These are phyloP conservation scores for Boletales sp. DNA, from an alignment of 768 basidiomycete genomes.

Conservation along the genomic window DNA sequence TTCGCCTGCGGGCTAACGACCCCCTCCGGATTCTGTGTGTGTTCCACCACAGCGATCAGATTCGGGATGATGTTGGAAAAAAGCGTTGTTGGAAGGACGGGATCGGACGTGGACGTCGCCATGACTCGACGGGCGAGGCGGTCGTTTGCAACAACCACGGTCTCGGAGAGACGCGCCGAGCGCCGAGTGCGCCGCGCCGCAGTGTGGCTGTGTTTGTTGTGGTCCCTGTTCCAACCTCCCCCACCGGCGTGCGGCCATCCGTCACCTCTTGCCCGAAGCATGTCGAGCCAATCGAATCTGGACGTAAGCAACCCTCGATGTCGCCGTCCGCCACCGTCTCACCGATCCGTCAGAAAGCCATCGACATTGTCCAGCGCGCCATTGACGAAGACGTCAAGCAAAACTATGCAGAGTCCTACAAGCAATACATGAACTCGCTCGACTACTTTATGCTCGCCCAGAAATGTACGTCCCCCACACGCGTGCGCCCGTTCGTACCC, in stretches of 20 bases:
- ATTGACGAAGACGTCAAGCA: conserved; percentile 91
- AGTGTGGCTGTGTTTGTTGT: no score
- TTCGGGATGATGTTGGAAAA: conserved; percentile 60
- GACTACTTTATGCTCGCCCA: conserved; percentile 99
- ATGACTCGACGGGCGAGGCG: neutral
- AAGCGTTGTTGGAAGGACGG: conserved; percentile 39
- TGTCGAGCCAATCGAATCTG: conserved; percentile 45
- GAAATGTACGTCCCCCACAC: conserved; percentile 56
- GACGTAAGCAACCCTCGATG: conserved; percentile 36
- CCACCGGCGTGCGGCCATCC: no score
- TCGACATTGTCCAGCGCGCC: conserved; percentile 88
- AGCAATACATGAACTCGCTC: conserved; percentile 89
- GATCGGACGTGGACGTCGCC: conserved; percentile 2
- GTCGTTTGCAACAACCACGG: neutral
- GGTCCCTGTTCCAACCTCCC: no score
- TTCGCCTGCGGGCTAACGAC: conserved; percentile 54
- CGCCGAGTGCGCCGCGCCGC: no score
- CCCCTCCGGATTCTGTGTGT: conserved; percentile 56
- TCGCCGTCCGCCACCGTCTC: conserved; percentile 3
- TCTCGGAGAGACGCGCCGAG: neutral
- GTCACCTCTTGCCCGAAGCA: conserved; percentile 6
- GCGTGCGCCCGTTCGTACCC: no score
- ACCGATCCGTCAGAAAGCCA: conserved; percentile 55
- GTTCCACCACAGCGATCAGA: conserved; percentile 56
- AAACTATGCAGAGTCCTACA: conserved; percentile 93